phyloP scores from a whole-genome alignment of 805 yeast genomes.

The Starmerella bombi region DNA sequence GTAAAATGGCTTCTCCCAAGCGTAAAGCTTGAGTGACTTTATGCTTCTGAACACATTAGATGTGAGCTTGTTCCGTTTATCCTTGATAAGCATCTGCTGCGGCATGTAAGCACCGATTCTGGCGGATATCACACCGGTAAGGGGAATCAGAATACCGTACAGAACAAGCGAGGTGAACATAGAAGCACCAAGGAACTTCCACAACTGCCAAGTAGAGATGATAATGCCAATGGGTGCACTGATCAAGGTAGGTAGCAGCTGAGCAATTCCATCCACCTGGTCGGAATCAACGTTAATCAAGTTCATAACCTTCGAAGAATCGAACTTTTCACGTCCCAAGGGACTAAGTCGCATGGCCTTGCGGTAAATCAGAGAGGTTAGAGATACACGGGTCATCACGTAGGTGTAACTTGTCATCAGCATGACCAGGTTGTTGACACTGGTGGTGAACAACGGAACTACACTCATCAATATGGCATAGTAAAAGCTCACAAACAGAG shows the following conservation, averaged over 20 bases:
- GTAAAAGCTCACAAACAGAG: conserved; percentile 17
- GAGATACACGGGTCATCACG: conserved; percentile 26
- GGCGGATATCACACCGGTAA: conserved; percentile 54
- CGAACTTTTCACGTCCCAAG: conserved; percentile 46
- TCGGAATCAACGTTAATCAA: conserved; percentile 87
- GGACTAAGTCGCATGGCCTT: conserved; percentile 59
- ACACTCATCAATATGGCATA: conserved; percentile 17
- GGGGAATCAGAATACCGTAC: conserved; percentile 61
- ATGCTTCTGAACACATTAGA: conserved; percentile 79
- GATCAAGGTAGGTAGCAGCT: conserved; percentile 64
- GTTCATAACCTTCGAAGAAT: conserved; percentile 86
- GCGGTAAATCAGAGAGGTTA: conserved; percentile 51
- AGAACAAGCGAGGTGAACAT: conserved; percentile 84
- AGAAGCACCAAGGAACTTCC: conserved; percentile 61
- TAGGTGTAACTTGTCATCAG: conserved; percentile 13
- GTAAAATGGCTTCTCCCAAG: conserved; percentile 86
- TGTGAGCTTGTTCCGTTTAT: conserved; percentile 75
- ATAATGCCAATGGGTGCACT: conserved; percentile 80
- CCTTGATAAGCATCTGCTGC: conserved; percentile 72
- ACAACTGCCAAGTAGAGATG: conserved; percentile 58
- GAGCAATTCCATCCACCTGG: conserved; percentile 66
- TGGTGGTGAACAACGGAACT: conserved; percentile 15
- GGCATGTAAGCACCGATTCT: conserved; percentile 51
- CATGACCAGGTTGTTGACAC: conserved; percentile 13
- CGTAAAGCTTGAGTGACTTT: conserved; percentile 82